Evolutionary conservation across 2,329 filamentous ascomycete species (phyloP).

Genomic region (Tolypocladium ophioglossoides): DNA sequence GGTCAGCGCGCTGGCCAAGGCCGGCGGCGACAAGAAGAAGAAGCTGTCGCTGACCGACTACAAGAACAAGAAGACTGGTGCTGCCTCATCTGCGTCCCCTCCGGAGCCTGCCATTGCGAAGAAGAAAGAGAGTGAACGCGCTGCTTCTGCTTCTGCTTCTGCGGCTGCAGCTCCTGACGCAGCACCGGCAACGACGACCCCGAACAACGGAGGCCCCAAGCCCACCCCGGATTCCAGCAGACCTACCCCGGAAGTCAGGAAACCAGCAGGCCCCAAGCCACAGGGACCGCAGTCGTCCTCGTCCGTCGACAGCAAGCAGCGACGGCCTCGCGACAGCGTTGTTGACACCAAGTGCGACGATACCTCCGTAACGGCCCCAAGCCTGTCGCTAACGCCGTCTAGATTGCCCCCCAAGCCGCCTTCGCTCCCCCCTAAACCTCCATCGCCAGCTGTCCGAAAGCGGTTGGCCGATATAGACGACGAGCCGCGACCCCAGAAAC

Average conservation of each 20-base stretch:
- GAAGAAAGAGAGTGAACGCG: constrained; percentile 21
- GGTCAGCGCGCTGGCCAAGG: constrained; percentile 28
- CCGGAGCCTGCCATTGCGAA: constrained; percentile 21
- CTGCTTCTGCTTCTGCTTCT: constrained; percentile 11
- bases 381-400: constrained; percentile 7
- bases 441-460: constrained; percentile 37
- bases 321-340: constrained; percentile 16
- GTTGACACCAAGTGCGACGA: constrained; percentile 20
- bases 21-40: constrained; percentile 37
- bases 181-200: constrained; percentile 5
- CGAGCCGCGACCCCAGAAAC: constrained; percentile 33
- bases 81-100: constrained; percentile 23
- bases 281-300: constrained; percentile 11
- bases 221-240: background rate
- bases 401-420: constrained; percentile 28
- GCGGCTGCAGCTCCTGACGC: constrained; percentile 1
- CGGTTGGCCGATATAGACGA: constrained; percentile 34
- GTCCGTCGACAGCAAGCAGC: constrained; percentile 16
- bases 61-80: constrained; percentile 38
- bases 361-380: background rate
- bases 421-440: constrained; percentile 22
- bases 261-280: constrained; percentile 12
- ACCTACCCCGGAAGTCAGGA: constrained; percentile 7
- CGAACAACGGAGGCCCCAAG: constrained; percentile 4
- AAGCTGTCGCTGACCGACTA: constrained; percentile 50